Conservation (phyloP, 1,284 basidiomycete genomes). For the Waitea zeae region DNA sequence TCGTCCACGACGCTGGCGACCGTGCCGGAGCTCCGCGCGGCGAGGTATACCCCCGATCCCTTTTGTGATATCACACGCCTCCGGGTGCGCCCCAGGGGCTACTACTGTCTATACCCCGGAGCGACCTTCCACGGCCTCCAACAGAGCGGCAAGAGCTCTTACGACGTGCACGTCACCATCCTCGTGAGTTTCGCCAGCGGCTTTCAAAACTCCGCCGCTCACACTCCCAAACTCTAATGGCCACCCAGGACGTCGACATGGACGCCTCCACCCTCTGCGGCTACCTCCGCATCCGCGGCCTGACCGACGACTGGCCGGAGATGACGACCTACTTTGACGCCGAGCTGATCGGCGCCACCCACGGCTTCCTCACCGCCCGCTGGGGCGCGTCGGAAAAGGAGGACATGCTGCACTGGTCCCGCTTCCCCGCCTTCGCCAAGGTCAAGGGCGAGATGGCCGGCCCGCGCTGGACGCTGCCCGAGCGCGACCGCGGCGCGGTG, state of each 20-base stretch:
- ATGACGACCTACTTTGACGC: conserved; percentile 90
- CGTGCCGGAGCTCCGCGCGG: no score
- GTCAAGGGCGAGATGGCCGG: conserved; percentile 58
- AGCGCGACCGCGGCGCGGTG: conserved; percentile 49
- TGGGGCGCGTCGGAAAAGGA: conserved; percentile 80
- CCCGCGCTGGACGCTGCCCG: conserved; percentile 60
- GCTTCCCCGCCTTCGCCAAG: conserved; percentile 80
- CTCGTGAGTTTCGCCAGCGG: conserved; percentile 32
- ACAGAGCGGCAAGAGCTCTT: conserved; percentile 70
- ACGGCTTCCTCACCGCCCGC: conserved; percentile 75
- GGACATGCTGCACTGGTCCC: conserved; percentile 81
- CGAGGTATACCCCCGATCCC: conserved; percentile 27
- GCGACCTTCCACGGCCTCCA: conserved; percentile 67
- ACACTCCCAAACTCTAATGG: conserved; percentile 3
- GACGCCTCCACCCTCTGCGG: conserved; percentile 67
- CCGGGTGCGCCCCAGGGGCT: conserved; percentile 53
- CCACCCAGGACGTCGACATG: conserved; percentile 76
- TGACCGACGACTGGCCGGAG: conserved; percentile 83
- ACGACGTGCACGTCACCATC: conserved; percentile 72
- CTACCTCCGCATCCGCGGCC: conserved; percentile 75
- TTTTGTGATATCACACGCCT: conserved; percentile 58
- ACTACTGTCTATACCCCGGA: conserved; percentile 72
- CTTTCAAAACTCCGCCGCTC: conserved; percentile 3
- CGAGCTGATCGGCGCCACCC: conserved; percentile 77
- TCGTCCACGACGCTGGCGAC: no score